Evolutionary conservation across 2,329 filamentous ascomycete genomes (phyloP).

Genomic region (Phaeophleospora eucalypticola): DNA sequence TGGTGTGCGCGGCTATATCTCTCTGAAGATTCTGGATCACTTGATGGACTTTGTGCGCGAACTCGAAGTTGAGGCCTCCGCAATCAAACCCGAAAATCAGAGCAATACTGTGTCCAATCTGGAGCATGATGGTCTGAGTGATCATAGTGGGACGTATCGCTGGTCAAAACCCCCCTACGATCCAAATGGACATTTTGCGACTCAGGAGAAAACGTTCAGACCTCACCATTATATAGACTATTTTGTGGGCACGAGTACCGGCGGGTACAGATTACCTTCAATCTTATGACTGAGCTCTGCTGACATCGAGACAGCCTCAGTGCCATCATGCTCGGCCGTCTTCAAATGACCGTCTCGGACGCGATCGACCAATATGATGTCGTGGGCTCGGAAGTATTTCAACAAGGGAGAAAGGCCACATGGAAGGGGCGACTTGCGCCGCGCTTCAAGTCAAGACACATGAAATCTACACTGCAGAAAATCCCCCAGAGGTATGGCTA

Average conservation of each 20-base stretch:
- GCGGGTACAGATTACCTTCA: slow-evolving; percentile 17
- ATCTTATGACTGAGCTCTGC: background rate
- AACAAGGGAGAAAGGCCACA: slow-evolving; percentile 2
- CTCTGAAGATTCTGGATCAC: slow-evolving; percentile 13
- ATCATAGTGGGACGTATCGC: background rate
- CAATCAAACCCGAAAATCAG: background rate
- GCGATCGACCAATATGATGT: slow-evolving; percentile 13
- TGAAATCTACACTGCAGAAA: slow-evolving; percentile 2
- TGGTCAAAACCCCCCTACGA: background rate
- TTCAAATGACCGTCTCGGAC: slow-evolving; percentile 18
- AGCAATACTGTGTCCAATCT: background rate
- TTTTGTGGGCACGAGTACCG: slow-evolving; percentile 20
- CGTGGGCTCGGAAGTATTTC: slow-evolving; percentile 17
- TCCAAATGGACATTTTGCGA: background rate
- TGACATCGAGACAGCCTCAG: slow-evolving; percentile 7
- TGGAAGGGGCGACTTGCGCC: slow-evolving; percentile 5
- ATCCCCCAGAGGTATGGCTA: background rate
- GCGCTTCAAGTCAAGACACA: slow-evolving; percentile 8
- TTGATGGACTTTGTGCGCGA: slow-evolving; percentile 13
- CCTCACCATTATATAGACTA: slow-evolving; percentile 26
- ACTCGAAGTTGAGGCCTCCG: slow-evolving; percentile 6
- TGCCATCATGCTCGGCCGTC: slow-evolving; percentile 24
- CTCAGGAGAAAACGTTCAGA: background rate
- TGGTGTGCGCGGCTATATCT: slow-evolving; percentile 20
- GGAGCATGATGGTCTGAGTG: background rate